Base-by-base conservation (phyloP, 306 rosid species). In the Alnus glutinosa region DNA sequence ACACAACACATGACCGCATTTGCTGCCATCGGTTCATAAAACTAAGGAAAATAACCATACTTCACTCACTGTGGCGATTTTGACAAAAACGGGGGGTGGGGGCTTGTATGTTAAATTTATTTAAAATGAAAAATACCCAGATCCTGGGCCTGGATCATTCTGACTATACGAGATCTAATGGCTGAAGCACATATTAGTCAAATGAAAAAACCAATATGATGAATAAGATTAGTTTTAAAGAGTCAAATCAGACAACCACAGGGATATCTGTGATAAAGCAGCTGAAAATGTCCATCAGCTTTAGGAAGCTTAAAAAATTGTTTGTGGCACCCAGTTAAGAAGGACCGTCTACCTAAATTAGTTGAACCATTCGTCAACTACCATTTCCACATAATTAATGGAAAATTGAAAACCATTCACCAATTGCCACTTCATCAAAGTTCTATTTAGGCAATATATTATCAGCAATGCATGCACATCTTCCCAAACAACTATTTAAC, bases 291-390 rank as follows among this genome's bases (percentile, higher is more conserved):
- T 42, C 72, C 72, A 42, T 39, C 72, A 9, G 72, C 51, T 67
- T 67, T 67, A 18, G 32, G 23, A n/a, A 67, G 34, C 4, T 1
- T 46, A 14, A 64, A 37, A 64, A 42, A 16, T 4, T 16, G 49
- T 36, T 64, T 36, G 12, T 37, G 46, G 46, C 4, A 15, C 12
- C 15, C 71, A 64, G 28, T 7, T 64, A 36, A 15, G 14, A 68
- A 68, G 50, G 72, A 8, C 28, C 51, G 23, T 18, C 51, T 3
- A 68, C 72, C 23, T 18, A 19, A 68, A 39, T 42, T 9, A 42
- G 72, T 42, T n/a, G 32, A 68, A 68, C 51, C 51, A 44, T 9
- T 68, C 51, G 7, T 68, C 72, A 68, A 68, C 8, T 68, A 48
- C 49, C 42, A 68, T 18, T 18, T n/a, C 51, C 14, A 68, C 51